These are phyloP conservation scores for Talaromyces sp. DNA, from an alignment of 2,329 filamentous ascomycete genomes.

Conservation along the genomic window DNA sequence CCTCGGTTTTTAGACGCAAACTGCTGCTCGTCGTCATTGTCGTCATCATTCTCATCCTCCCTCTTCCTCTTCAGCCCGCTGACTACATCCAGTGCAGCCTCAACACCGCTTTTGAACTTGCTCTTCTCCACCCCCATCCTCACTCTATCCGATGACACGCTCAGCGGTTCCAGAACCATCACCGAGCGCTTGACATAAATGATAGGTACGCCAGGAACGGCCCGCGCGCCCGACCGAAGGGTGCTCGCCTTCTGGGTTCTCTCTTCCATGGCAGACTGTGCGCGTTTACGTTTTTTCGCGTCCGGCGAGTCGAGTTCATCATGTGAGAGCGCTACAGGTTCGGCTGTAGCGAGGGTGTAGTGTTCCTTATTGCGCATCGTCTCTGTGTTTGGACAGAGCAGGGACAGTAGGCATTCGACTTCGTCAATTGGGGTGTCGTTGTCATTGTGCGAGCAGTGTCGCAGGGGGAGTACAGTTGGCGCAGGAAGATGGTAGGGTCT, in stretches of 20 bases:
- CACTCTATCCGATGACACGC: conserved; percentile 35
- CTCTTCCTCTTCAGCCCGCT: conserved; percentile 30
- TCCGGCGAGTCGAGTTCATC: conserved; percentile 7
- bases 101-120: conserved; percentile 41
- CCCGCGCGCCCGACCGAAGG: conserved; percentile 34
- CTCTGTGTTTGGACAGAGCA: conserved; percentile 33
- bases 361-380: conserved; percentile 43
- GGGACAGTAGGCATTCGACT: conserved; percentile 38
- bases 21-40: conserved; percentile 20
- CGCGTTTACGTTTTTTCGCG: conserved; percentile 28
- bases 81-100: conserved; percentile 18
- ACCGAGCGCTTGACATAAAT: conserved; percentile 47
- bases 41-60: conserved; percentile 19
- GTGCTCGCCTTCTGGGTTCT: conserved; percentile 25
- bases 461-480: conserved; percentile 39
- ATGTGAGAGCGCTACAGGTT: conserved; percentile 22
- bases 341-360: conserved; percentile 41
- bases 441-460: conserved; percentile 43
- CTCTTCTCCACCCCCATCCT: conserved; percentile 40
- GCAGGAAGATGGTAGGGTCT: conserved; percentile 40
- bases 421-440: conserved; percentile 38
- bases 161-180: conserved; percentile 46
- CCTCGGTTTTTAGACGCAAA: conserved; percentile 12
- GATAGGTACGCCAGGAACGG: conserved; percentile 44
- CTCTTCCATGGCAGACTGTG: conserved; percentile 24